Base-by-base conservation (phyloP, 495 filamentous ascomycete species). In the Neurospora tetraspora region DNA sequence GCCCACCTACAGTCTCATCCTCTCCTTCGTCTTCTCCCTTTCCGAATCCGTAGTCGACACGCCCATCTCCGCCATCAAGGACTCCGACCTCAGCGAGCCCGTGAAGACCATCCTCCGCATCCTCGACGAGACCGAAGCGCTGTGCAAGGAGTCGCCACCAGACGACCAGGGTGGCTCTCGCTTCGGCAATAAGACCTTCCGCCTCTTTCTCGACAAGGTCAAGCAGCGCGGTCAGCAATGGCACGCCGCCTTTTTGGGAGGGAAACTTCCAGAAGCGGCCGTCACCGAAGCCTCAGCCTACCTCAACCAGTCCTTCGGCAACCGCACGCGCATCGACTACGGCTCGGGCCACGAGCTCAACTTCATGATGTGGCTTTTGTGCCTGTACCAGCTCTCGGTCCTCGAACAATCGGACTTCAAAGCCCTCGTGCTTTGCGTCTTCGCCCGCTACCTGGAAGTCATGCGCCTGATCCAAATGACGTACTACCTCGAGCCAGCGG, bases 271-370 rank as follows among this genome's bases (percentile, higher is more conserved):
- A 68, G 70, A 79, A 31, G 85, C 82, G 4, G 90, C 91, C 5
- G 85, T 91, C 38, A 79, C 83, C 2, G 96, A 99, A 79, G 84
- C 90, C 8, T 90, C 90, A 9, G 87, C 90, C 47, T 99, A 99
- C 78, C 85, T 99, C 69, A 82, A 88, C 72, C 88, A 97, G 77
- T 91, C 91, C 1, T 92, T 97, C 69, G 96, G 96, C 68, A 97
- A 96, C 78, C 86, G 90, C 68, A 87, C 89, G 38, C 88, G 96
- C n/a, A 93, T 99, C 74, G 96, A 99, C 83, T 99, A 99, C 81
- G 96, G 96, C 75, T 96, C 93, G 0, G 96, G 96, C 9, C 96
- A 99, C 80, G 96, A 99, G 82, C 86, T 99, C 69, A 97, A 99
- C 81, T 97, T 98, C 81, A 86, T 95, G 79, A 90, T 97, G 80